Conservation (phyloP, 345 rosid genomes). For the Citrus unshiu region DNA sequence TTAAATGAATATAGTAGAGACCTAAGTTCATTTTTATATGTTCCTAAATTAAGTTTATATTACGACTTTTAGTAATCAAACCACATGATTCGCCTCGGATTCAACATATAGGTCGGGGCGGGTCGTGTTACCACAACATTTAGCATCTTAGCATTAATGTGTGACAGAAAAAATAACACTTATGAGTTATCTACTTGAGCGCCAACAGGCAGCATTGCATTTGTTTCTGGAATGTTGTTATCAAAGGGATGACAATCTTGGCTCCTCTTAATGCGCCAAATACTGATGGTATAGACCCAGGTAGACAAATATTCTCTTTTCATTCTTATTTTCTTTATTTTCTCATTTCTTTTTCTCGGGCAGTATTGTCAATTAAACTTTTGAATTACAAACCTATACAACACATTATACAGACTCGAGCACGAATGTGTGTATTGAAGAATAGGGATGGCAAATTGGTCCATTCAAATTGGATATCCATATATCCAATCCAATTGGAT, state of each 20-base stretch:
- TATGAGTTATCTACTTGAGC: background rate
- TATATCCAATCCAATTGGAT: too few relatives aligned
- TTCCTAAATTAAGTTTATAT: too few relatives aligned
- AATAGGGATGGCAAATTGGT: too few relatives aligned
- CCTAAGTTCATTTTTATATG: too few relatives aligned
- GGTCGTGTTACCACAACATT: background rate
- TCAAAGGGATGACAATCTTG: slow-evolving; percentile 76
- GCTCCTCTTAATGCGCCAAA: slow-evolving; percentile 96
- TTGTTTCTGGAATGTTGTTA: slow-evolving; percentile 56
- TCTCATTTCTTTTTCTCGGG: too few relatives aligned
- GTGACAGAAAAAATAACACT: background rate
- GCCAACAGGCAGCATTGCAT: background rate
- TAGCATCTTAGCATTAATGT: background rate
- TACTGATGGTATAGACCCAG: slow-evolving; percentile 95
- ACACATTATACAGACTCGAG: slow-evolving; percentile 57
- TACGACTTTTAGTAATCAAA: too few relatives aligned
- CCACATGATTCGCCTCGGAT: too few relatives aligned
- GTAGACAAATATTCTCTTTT: slow-evolving; percentile 24
- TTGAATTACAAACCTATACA: background rate
- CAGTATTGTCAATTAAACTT: background rate
- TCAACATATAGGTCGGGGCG: too few relatives aligned
- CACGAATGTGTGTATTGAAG: slow-evolving; percentile 86
- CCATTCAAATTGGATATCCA: too few relatives aligned
- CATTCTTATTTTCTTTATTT: background rate
- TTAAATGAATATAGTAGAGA: too few relatives aligned